Conservation (phyloP, 352 stramenopile genomes). For the Pythium graminicola region DNA sequence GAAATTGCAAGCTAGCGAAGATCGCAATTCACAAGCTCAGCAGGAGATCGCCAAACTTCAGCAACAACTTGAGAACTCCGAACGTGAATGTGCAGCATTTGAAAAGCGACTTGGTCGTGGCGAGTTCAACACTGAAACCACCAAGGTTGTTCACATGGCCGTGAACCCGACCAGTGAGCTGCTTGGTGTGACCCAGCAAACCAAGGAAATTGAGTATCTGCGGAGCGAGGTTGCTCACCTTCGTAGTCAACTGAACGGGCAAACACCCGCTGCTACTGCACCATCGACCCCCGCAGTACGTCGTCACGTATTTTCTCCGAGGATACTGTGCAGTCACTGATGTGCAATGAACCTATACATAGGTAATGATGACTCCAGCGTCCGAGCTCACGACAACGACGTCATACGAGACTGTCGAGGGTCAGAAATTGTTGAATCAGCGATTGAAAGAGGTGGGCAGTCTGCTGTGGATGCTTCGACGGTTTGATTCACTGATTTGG, state of each 20-base stretch:
- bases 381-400: conserved; percentile 61
- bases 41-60: conserved; percentile 50
- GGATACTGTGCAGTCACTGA: too few relatives aligned
- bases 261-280: background rate
- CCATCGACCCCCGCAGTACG: background rate
- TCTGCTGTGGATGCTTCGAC: background rate
- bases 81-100: conserved; percentile 54
- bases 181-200: conserved; percentile 30
- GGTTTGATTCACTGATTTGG: background rate
- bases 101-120: conserved; percentile 69
- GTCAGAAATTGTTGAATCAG: conserved; percentile 82
- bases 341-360: too few relatives aligned
- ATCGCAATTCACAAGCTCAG: conserved; percentile 36
- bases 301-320: too few relatives aligned
- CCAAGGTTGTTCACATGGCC: conserved; percentile 84
- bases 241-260: conserved; percentile 13
- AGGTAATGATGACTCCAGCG: conserved; percentile 12
- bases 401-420: conserved; percentile 81
- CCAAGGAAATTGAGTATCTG: conserved; percentile 38
- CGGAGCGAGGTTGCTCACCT: conserved; percentile 25
- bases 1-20: conserved; percentile 51
- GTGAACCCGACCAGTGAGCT: conserved; percentile 75
- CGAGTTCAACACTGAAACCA: conserved; percentile 75
- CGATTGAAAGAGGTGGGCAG: conserved; percentile 73
- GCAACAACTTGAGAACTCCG: conserved; percentile 57